Percentiles rank a stretch among this genome's conserved stretches.
Evolutionary conservation across 1,139 yeast species (phyloP).

Genomic region (Geotrichum klebahnii): DNA sequence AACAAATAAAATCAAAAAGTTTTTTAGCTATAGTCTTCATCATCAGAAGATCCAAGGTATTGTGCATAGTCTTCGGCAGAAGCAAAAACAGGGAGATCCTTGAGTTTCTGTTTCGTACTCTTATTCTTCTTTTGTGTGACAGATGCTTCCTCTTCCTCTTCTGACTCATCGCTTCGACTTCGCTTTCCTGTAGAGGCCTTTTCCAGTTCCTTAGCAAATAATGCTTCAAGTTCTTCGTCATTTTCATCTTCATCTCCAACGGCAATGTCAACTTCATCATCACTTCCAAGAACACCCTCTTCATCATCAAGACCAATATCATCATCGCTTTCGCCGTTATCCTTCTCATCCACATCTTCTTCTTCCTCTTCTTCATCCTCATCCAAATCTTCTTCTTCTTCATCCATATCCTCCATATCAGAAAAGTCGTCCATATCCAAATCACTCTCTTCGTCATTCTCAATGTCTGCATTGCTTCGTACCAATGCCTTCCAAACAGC

Average conservation of each 20-base stretch:
- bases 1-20: neutral
- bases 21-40: slow-evolving; percentile 29
- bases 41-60: slow-evolving; percentile 49
- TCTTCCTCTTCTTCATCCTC: slow-evolving; percentile 38
- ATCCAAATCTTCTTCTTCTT: slow-evolving; percentile 34
- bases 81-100: slow-evolving; percentile 78
- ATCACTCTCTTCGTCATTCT: slow-evolving; percentile 41
- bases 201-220: slow-evolving; percentile 22
- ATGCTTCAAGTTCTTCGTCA: slow-evolving; percentile 23
- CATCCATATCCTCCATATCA: slow-evolving; percentile 45
- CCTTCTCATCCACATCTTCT: slow-evolving; percentile 34
- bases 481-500: slow-evolving; percentile 89
- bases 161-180: slow-evolving; percentile 16
- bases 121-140: slow-evolving; percentile 33
- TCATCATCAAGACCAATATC: slow-evolving; percentile 34
- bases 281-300: slow-evolving; percentile 35
- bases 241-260: slow-evolving; percentile 24
- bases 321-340: slow-evolving; percentile 29
- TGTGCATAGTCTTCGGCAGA: slow-evolving; percentile 85
- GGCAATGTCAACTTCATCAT: slow-evolving; percentile 26
- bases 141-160: slow-evolving; percentile 34
- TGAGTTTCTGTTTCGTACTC: slow-evolving; percentile 57
- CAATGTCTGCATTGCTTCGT: slow-evolving; percentile 74
- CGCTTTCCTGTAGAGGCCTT: slow-evolving; percentile 20
- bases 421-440: slow-evolving; percentile 28